These are phyloP conservation scores for Acacia acuminata DNA, from an alignment of 306 rosid species.

Conservation along the genomic window DNA sequence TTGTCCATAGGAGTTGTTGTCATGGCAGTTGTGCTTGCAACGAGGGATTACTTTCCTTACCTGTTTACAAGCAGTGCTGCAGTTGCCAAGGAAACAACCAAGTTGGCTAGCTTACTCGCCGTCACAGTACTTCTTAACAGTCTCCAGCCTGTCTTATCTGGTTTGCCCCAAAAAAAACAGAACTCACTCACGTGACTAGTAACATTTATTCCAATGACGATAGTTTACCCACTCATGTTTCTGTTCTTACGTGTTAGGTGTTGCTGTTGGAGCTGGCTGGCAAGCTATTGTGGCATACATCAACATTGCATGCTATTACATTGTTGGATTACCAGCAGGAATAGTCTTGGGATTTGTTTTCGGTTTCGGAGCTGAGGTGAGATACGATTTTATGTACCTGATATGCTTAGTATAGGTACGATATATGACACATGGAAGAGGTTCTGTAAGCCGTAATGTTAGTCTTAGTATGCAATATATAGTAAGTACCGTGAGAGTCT, in stretches of 20 bases:
- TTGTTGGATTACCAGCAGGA: conserved; percentile 78
- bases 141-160: conserved; percentile 78
- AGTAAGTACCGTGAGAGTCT: not conserved
- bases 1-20: conserved; percentile 56
- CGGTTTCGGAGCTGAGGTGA: conserved; percentile 61
- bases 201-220: not conserved
- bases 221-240: not conserved
- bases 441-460: not conserved
- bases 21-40: conserved; percentile 46
- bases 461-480: not conserved
- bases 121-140: conserved; percentile 69
- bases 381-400: not conserved
- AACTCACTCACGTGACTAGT: not conserved
- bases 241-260: conserved; percentile 50
- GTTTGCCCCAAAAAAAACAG: conserved; percentile 30
- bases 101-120: conserved; percentile 60
- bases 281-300: conserved; percentile 79
- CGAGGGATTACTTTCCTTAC: conserved; percentile 62
- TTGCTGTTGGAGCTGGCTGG: conserved; percentile 94
- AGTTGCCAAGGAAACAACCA: conserved; percentile 73
- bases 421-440: not conserved
- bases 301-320: conserved; percentile 71
- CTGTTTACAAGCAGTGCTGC: conserved; percentile 62
- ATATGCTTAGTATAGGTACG: not conserved
- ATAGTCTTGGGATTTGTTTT: conserved; percentile 69